Base-by-base conservation (phyloP, 1,284 basidiomycete genomes). In the Ustilago cynodontis region DNA sequence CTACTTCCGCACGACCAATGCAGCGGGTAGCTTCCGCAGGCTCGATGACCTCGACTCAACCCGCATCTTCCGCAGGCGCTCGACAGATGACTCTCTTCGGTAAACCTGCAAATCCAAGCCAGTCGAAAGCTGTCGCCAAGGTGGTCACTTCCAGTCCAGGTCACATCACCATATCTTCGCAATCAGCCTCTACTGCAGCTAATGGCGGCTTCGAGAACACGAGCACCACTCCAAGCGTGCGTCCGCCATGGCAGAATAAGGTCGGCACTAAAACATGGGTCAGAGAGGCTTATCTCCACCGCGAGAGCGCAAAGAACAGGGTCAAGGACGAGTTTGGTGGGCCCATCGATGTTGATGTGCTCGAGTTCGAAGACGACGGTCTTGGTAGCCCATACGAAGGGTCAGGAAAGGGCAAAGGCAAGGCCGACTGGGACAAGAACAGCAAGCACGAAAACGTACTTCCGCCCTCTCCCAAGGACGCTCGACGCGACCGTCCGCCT, bases 251-350 rank as follows among this genome's bases (percentile, higher is more conserved):
- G 70, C 60, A 64, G 41, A 53, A 47, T 3, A 73, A 72, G 28
- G 41, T 51, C 4, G 70, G 70, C 39, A 72, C 71, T 2, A 80
- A 80, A 51, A 68, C 61, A n/a, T 80, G 78, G 78, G 72, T 78
- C 28, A 60, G 75, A 3, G 68, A 71, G 20, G 75, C 71, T 2
- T 77, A 72, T 33, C 66, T 75, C 10, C 56, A 68, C 20, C 65
- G 70, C 41, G 71, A 77, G 13, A 73, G 69, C 14, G 69, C 65
- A 37, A 79, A 65, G 61, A 68, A 59, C 33, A 65, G 70, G 11
- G 66, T 69, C 10, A 66, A 59, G 52, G 69, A 71, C 43, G 62
- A 63, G 24, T 64, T 53, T 18, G 60, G 51, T 2, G 52, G 29
- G 10, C 11, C 60, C 26, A 63, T 69, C 53, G 77, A 79, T 29